Base-by-base conservation (phyloP, 768 basidiomycete genomes). In the Mycena rosella region DNA sequence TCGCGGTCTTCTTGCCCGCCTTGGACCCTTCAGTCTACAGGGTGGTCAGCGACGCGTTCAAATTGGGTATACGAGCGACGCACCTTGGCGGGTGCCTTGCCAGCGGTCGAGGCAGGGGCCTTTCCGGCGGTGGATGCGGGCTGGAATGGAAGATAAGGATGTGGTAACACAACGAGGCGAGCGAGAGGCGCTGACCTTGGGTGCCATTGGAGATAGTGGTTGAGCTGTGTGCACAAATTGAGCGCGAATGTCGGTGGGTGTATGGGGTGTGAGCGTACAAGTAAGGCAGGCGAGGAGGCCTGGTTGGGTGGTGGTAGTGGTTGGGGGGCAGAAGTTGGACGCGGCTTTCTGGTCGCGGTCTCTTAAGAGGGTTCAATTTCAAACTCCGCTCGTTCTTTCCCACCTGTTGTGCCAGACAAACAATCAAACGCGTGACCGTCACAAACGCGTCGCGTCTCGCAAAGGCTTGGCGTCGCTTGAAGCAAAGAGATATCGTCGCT, bases 51-150 rank as follows among this genome's bases (percentile, higher is more conserved):
- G 18, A 45, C 61, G 56, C 55, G 58, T 44, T 26, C 38, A 10
- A 17, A 14, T 9, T 8, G 27, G 5, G 17, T 2, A 11, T 32
- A 22, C 3, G 42, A 27, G n/a, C 51, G 22, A 14, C 27, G 36
- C 57, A 64, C 69, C 65, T 80, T 80, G 40, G 89, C 87, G 22
- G 91, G 89, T 15, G 89, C 87, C 79, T 93, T 92, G 57, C 89
- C 83, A 1, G 83, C 87, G n/a, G 84, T 83, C 22, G 88, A 86
- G 57, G 89, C 89, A 51, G 91, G 89, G n/a, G 87, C 88, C 79
- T 92, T 93, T 73, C 87, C 90, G 71, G 91, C 91, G 67, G 90
- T 90, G 38, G 92, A 93, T 69, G 90, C 85, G 71, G 89, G 89
- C 83, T 90, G 30, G 4, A 60, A 45, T 8, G 6, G 40, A 10